These are phyloP conservation scores for Davidsoniella eucalypti DNA, from an alignment of 2,329 filamentous ascomycete species.

Conservation along the genomic window DNA sequence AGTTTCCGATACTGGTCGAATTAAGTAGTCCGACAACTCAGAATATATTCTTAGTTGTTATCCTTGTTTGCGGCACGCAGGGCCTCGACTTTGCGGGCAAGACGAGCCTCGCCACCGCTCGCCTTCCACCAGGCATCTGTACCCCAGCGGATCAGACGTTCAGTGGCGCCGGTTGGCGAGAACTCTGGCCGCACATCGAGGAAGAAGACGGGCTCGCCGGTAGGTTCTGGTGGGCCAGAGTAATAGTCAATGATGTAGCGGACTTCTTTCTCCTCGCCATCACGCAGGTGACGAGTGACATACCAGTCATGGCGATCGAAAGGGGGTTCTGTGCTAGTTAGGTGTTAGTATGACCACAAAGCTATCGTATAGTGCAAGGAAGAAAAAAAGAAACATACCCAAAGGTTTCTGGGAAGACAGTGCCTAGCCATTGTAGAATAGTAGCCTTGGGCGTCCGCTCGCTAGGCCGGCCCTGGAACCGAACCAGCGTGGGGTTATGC, in stretches of 20 bases:
- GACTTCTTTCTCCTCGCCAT: slow-evolving; percentile 57
- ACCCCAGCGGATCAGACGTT: slow-evolving; percentile 75
- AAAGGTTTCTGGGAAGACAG: slow-evolving; percentile 65
- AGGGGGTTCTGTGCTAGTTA: slow-evolving; percentile 54
- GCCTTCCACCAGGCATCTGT: slow-evolving; percentile 90
- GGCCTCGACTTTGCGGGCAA: background rate
- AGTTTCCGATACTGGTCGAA: too few relatives aligned
- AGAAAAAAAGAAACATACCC: slow-evolving; percentile 34
- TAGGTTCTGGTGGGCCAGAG: slow-evolving; percentile 62
- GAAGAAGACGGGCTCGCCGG: slow-evolving; percentile 86
- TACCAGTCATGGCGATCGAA: slow-evolving; percentile 98
- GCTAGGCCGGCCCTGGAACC: slow-evolving; percentile 78
- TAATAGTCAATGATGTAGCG: slow-evolving; percentile 98
- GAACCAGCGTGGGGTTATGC: slow-evolving; percentile 54
- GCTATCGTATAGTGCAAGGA: background rate
- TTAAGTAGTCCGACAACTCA: background rate
- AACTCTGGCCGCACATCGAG: slow-evolving; percentile 86
- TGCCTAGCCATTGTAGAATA: slow-evolving; percentile 64
- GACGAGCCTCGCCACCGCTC: slow-evolving; percentile 39
- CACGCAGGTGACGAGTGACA: slow-evolving; percentile 49
- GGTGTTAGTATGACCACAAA: slow-evolving; percentile 14
- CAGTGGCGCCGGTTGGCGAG: slow-evolving; percentile 61
- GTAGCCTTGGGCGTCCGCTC: slow-evolving; percentile 85
- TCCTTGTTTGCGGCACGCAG: background rate
- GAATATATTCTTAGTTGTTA: background rate